Percentiles rank a stretch among this genome's conserved stretches.
phyloP scores from a whole-genome alignment of 805 yeast species.

The Hanseniaspora meyeri region DNA sequence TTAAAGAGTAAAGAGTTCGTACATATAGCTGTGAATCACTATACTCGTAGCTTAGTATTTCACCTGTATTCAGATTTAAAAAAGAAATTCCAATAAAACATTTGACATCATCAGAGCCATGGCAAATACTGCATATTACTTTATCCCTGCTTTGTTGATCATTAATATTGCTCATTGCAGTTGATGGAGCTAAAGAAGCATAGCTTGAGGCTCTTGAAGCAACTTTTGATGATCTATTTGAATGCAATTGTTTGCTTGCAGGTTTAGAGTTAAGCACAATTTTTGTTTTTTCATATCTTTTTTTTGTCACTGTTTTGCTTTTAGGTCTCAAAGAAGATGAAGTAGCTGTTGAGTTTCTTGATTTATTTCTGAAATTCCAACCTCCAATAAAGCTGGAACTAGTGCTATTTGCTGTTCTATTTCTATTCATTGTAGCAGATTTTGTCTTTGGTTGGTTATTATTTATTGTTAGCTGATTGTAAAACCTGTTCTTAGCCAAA shows the following conservation, averaged over 20 bases:
- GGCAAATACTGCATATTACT: constrained; percentile 24
- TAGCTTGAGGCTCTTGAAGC: background rate
- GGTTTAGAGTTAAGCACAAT: too few relatives aligned
- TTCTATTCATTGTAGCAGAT: background rate
- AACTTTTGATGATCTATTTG: background rate
- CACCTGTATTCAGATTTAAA: constrained; percentile 30
- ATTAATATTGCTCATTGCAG: background rate
- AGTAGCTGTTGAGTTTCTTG: background rate
- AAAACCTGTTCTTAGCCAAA: too few relatives aligned
- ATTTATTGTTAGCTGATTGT: background rate
- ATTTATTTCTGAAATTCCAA: background rate
- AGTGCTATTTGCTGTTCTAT: background rate
- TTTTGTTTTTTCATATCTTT: background rate
- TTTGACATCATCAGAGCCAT: constrained; percentile 20
- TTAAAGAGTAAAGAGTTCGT: constrained; percentile 33
- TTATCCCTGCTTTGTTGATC: constrained; percentile 12
- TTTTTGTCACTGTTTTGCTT: background rate
- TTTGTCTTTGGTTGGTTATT: background rate
- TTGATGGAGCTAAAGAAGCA: background rate
- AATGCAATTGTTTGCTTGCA: background rate
- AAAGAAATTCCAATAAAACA: constrained; percentile 33
- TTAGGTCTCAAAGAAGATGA: background rate
- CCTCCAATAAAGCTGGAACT: constrained; percentile 3
- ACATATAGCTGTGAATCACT: constrained; percentile 37
- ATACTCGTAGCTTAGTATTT: constrained; percentile 28